Evolutionary conservation across 768 basidiomycete species (phyloP), one percentile per base, ranked within the genome.

Genomic region (Lentinula lateritia): DNA sequence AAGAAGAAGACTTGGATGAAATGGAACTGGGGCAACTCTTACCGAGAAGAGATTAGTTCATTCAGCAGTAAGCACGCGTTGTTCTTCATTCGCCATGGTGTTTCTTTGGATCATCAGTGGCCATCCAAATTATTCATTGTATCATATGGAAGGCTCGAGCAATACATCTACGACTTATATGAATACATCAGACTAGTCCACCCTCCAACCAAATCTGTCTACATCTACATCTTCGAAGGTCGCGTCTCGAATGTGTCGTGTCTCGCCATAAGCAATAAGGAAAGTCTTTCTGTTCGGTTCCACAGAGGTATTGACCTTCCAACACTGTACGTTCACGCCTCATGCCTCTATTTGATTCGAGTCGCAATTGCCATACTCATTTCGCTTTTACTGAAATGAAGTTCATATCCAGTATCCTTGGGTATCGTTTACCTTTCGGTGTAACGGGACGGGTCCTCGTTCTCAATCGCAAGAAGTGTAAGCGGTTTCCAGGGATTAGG

Each of bases 1-100:
- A 85, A 45, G 82, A 86, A 48, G 86, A 84, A 67, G 78, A 76
- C 38, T 78, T 69, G 62, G 86, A 76, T 69, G 87, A 82, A 72
- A 83, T 82, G 83, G 83, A 84, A 72, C 76, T 83, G 75, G 84
- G 78, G 13, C 67, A 72, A 23, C 67, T 66, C 36, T 52, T 82
- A 45, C 70, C 74, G 34, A 73, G 78, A 63, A 74, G 74, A 59
- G 80, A 81, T 65, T 79, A 71, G 50, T 16, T 52, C n/a, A 18
- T 50, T 28, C 45, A 34, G 46, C n/a, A n/a, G 20, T 52, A 58
- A 32, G 58, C 45, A 18, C 38, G 58, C 50, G 34, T 4, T 23
- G 20, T 34, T 45, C 32, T 20, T 5, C 9, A 13, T 54, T 41
- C 53, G 36, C n/a, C n/a, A 41, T 16, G 23, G 23, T 23, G 55